Conservation (phyloP, 2,329 filamentous ascomycete genomes). For the Didymella lethalis region DNA sequence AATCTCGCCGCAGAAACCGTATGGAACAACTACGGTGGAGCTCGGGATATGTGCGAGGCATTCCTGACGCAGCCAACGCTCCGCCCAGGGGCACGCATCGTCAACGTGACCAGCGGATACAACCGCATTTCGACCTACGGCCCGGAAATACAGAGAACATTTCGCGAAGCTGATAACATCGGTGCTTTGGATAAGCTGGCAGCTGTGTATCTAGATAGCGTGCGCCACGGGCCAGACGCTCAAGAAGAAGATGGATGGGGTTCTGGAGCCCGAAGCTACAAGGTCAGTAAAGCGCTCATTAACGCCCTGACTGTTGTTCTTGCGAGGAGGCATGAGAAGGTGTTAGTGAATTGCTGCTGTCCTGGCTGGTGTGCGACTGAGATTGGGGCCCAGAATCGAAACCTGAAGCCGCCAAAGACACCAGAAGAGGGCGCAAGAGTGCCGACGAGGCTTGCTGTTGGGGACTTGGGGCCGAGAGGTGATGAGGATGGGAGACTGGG, state of each 20-base stretch:
- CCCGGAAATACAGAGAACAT: conserved; percentile 1
- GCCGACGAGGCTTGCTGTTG: conserved; percentile 25
- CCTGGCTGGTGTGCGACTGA: conserved; percentile 28
- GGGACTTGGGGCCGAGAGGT: conserved; percentile 23
- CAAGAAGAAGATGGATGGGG: conserved; percentile 4
- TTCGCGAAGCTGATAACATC: neutral
- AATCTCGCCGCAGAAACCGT: conserved; percentile 21
- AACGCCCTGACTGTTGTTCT: conserved; percentile 25
- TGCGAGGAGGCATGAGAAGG: conserved; percentile 12
- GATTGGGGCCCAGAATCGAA: neutral
- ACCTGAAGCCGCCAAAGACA: conserved; percentile 29
- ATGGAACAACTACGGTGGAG: conserved; percentile 26
- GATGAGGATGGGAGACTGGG: conserved; percentile 17
- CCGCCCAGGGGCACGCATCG: conserved; percentile 22
- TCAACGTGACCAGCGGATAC: conserved; percentile 27
- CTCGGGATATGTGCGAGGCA: conserved; percentile 24
- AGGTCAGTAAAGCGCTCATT: conserved; percentile 32
- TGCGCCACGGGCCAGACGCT: neutral
- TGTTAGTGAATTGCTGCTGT: conserved; percentile 29
- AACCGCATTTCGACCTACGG: conserved; percentile 21
- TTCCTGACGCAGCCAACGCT: conserved; percentile 22
- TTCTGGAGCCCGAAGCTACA: conserved; percentile 23
- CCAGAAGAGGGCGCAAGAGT: conserved; percentile 28
- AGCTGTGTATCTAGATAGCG: neutral
- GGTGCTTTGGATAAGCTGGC: neutral